phyloP scores from a whole-genome alignment of 78 protist species.

The Cyanophora paradoxa region DNA sequence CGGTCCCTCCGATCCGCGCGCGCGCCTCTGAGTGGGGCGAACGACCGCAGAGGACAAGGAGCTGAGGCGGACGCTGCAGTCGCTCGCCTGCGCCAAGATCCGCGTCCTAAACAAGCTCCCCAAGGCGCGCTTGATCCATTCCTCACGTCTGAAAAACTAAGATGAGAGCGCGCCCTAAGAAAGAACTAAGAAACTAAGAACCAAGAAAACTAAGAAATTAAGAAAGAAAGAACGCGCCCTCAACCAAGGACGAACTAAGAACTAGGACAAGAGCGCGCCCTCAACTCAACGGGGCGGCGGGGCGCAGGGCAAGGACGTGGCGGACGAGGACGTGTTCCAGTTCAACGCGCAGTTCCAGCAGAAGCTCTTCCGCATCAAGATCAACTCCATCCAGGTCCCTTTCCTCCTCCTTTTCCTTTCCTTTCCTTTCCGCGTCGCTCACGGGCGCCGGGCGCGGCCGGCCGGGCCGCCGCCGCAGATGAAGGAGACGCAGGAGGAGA shows the following conservation, averaged over 20 bases:
- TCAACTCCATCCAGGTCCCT: slow-evolving; percentile 68
- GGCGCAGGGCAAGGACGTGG: slow-evolving; percentile 41
- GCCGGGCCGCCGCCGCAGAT: not conserved
- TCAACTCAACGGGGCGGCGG: too few relatives aligned
- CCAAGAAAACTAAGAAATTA: too few relatives aligned
- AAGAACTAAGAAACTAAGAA: not conserved
- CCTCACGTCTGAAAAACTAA: not conserved
- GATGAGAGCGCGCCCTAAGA: not conserved
- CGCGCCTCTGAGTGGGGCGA: too few relatives aligned
- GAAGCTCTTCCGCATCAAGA: slow-evolving; percentile 58
- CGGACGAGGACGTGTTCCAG: slow-evolving; percentile 56
- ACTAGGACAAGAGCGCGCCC: too few relatives aligned
- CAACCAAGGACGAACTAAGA: too few relatives aligned
- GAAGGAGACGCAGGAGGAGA: slow-evolving; percentile 80
- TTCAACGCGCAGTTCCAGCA: slow-evolving; percentile 61
- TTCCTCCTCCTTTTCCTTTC: not conserved
- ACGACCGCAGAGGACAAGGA: too few relatives aligned
- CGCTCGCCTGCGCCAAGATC: slow-evolving; percentile 57
- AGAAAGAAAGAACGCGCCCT: too few relatives aligned
- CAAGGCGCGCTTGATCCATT: too few relatives aligned
- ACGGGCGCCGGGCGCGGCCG: not conserved
- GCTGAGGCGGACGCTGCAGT: slow-evolving; percentile 59
- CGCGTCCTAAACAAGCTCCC: slow-evolving; percentile 40
- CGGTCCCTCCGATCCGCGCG: too few relatives aligned
- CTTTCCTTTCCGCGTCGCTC: not conserved